Conservation (phyloP, 768 basidiomycete genomes). For the Dendrothele bispora region DNA sequence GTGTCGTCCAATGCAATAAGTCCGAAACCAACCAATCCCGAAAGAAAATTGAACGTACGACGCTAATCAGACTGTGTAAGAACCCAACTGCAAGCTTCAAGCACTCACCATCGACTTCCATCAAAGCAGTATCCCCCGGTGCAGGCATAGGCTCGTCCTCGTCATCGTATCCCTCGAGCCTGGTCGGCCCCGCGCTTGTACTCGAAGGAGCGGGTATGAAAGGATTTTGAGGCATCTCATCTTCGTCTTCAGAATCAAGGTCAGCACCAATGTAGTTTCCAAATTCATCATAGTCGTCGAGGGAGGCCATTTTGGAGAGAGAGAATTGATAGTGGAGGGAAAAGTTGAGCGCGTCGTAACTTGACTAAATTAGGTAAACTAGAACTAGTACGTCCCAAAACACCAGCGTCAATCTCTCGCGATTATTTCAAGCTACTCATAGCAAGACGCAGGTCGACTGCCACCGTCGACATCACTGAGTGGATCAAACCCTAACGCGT, state of each 20-base stretch:
- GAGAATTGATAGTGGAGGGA: background rate
- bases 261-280: conserved; percentile 98
- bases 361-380: conserved; percentile 35
- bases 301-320: conserved; percentile 46
- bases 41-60: too few species aligned
- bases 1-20: too few species aligned
- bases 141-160: conserved; percentile 59
- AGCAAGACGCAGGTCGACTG: too few species aligned
- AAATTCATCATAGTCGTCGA: conserved; percentile 92
- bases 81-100: too few species aligned
- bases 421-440: too few species aligned
- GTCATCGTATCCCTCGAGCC: conserved; percentile 82
- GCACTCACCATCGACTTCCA: conserved; percentile 72
- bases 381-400: too few species aligned
- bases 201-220: conserved; percentile 34
- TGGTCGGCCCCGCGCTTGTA: conserved; percentile 46
- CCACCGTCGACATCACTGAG: too few species aligned
- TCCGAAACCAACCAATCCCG: too few species aligned
- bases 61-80: too few species aligned
- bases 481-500: too few species aligned
- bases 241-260: conserved; percentile 85
- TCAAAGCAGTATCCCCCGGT: conserved; percentile 62
- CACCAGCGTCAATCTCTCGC: too few species aligned
- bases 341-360: conserved; percentile 5
- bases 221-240: conserved; percentile 53